Conservation (phyloP, 306 rosid species). For the Ziziphus jujuba region DNA sequence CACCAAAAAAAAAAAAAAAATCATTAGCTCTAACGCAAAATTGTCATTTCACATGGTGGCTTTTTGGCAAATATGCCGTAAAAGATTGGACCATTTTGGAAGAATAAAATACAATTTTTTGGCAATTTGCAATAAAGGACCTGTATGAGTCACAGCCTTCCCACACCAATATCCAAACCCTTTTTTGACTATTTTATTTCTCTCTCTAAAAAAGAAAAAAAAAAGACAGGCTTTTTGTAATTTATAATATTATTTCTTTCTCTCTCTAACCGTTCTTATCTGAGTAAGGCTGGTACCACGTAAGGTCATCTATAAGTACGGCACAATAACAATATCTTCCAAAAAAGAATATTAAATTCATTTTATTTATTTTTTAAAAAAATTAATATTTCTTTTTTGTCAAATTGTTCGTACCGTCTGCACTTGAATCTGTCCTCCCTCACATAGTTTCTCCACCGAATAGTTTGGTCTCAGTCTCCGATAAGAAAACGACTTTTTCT, state of each 20-base stretch:
- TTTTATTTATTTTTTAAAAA: not conserved
- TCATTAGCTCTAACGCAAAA: no score
- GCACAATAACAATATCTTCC: constrained; percentile 37
- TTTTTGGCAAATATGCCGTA: no score
- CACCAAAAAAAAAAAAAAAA: no score
- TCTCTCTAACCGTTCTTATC: constrained; percentile 68
- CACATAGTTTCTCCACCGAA: constrained; percentile 87
- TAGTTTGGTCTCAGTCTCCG: constrained; percentile 24
- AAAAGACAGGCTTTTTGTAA: not conserved
- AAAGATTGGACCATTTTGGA: not conserved
- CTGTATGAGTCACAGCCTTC: constrained; percentile 22
- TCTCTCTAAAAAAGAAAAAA: constrained; percentile 11
- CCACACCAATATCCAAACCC: constrained; percentile 16
- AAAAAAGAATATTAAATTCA: not conserved
- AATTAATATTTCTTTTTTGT: constrained; percentile 2
- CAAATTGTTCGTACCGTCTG: constrained; percentile 68
- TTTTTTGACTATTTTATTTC: constrained; percentile 22
- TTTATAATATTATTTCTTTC: not conserved
- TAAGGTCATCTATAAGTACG: constrained; percentile 71
- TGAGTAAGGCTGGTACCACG: constrained; percentile 82
- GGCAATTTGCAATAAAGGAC: not conserved
- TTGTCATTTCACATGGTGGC: no score
- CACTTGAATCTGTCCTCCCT: constrained; percentile 96
- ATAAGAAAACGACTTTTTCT: constrained; percentile 7
- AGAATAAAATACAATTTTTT: not conserved